Conservation (phyloP, 1,284 basidiomycete genomes). For the Irpex lacteus region DNA sequence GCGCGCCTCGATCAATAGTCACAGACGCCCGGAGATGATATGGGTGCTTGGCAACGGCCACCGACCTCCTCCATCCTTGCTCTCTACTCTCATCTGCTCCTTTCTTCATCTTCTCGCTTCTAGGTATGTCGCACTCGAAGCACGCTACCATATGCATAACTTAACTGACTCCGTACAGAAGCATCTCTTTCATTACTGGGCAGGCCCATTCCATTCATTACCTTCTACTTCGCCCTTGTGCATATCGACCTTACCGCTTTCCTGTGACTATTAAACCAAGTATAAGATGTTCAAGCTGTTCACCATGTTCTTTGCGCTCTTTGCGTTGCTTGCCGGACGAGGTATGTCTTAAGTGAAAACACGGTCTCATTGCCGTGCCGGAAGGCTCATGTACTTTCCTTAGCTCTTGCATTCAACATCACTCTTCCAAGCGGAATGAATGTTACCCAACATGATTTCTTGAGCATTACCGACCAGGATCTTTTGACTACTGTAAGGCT, state of each 20-base stretch:
- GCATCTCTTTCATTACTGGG: neutral
- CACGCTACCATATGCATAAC: neutral
- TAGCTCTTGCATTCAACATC: conserved; percentile 43
- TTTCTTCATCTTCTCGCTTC: neutral
- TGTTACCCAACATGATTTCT: conserved; percentile 42
- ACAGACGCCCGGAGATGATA: neutral
- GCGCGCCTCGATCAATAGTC: neutral
- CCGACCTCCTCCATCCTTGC: neutral
- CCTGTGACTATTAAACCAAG: neutral
- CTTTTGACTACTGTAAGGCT: conserved; percentile 40
- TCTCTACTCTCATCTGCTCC: neutral
- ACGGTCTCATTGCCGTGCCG: neutral
- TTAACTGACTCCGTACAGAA: neutral
- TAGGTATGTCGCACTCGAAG: neutral
- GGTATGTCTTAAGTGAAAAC: conserved; percentile 15
- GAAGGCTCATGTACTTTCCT: conserved; percentile 30
- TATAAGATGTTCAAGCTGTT: conserved; percentile 10
- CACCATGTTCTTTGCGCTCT: conserved; percentile 31
- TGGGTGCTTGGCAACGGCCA: neutral
- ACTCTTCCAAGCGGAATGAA: conserved; percentile 32
- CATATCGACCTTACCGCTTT: neutral
- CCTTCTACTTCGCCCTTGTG: neutral
- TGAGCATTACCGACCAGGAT: conserved; percentile 39
- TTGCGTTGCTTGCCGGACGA: conserved; percentile 18
- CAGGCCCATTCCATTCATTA: neutral